Evolutionary conservation across 2,329 filamentous ascomycete species (phyloP), one percentile per base, ranked within the genome.

Genomic region (Penicillium sp.): DNA sequence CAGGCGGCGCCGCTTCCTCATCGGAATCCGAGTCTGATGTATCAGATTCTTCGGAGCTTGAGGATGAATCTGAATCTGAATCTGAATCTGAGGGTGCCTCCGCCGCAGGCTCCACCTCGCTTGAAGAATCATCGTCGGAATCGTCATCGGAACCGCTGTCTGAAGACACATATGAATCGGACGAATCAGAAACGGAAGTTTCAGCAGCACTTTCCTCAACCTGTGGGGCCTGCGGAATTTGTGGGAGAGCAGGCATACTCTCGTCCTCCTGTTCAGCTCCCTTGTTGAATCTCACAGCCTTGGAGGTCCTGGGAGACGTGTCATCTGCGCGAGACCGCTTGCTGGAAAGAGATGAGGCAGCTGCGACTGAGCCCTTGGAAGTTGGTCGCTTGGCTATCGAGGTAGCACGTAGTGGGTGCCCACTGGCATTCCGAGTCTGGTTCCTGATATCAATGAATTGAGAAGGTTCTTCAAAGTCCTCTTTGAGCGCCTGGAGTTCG

Each of bases 401-500:
- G 12, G 44, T 46, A 19, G 57, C 53, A n/a, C 57, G 58, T 31
- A 58, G 31, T 6, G 54, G 29, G 21, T 43, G 51, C 3, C 53
- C 54, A 35, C 40, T 32, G 6, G 42, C 15, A 17, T 32, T 41
- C 29, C 47, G 51, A 17, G 21, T 48, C 37, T 59, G 57, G 31
- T 45, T 55, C 6, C 48, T 48, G 33, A 55, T 57, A 43, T 60
- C 54, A 26, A 57, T 43, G 19, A 60, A 54, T 12, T 59, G 56
- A 34, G 57, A 55, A 5, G 56, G 45, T 24, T 55, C 58, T 39
- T 66, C 64, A 49, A 72, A 69, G 35, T 76, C 73, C 6, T 71
- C 64, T 34, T 67, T 64, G 1, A 77, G 57, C 24, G 70, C 69
- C 40, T 71, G 64, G n/a, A 76, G 62, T 48, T 77, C 75, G 24